phyloP scores from a whole-genome alignment of 73 alveolate genomes.

The Uronychia binucleata region DNA sequence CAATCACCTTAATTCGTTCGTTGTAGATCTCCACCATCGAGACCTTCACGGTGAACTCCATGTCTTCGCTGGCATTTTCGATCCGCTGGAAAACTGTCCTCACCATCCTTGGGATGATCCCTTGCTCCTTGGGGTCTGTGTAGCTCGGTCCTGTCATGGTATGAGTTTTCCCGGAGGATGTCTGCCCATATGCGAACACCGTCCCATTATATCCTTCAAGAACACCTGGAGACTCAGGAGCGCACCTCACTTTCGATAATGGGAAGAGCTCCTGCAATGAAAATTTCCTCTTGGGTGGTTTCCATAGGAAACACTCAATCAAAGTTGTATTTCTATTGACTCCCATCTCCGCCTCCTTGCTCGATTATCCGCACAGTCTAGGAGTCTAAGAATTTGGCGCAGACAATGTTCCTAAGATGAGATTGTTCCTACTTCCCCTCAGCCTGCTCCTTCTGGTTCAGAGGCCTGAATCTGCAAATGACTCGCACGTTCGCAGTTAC shows the following conservation, averaged over 20 bases:
- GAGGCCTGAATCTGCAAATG: slow-evolving; percentile 81
- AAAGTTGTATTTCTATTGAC: slow-evolving; percentile 70
- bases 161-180: slow-evolving; percentile 92
- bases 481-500: slow-evolving; percentile 50
- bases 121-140: slow-evolving; percentile 59
- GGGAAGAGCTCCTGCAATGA: slow-evolving; percentile 71
- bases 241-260: slow-evolving; percentile 46
- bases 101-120: slow-evolving; percentile 78
- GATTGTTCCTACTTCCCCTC: slow-evolving; percentile 23
- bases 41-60: slow-evolving; percentile 77
- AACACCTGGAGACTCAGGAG: slow-evolving; percentile 38
- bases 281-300: slow-evolving; percentile 84
- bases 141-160: slow-evolving; percentile 86
- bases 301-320: slow-evolving; percentile 91
- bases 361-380: slow-evolving; percentile 12
- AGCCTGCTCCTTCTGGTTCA: slow-evolving; percentile 55
- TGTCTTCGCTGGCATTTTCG: slow-evolving; percentile 53
- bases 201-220: slow-evolving; percentile 91
- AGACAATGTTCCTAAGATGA: slow-evolving; percentile 16
- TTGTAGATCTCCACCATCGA: slow-evolving; percentile 86
- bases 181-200: slow-evolving; percentile 89
- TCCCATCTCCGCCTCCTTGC: slow-evolving; percentile 18
- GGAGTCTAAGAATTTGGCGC: not conserved
- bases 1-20: slow-evolving; percentile 60
- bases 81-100: slow-evolving; percentile 70